phyloP scores from a whole-genome alignment of 768 basidiomycete genomes.

The Gyrodon lividus region DNA sequence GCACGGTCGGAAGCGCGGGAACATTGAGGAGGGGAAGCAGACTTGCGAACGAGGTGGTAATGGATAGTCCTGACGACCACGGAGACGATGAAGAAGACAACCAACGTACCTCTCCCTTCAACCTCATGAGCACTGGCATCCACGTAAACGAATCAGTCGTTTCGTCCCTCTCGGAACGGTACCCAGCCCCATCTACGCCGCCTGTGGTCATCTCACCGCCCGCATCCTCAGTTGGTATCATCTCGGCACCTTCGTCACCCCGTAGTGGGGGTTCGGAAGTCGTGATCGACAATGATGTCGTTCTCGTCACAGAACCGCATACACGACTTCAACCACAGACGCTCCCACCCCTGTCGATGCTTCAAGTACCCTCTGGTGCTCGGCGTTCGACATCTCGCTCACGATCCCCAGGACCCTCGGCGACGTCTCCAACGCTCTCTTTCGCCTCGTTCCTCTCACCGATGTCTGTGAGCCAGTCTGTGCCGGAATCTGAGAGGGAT shows the following conservation, averaged over 20 bases:
- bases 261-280: conserved; percentile 16
- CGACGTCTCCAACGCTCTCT: conserved; percentile 19
- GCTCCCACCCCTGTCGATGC: conserved; percentile 5
- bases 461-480: conserved; percentile 13
- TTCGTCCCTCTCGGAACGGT: conserved; percentile 32
- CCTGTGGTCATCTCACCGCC: conserved; percentile 29
- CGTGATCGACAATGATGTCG: conserved; percentile 1
- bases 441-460: conserved; percentile 27
- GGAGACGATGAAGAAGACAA: background rate
- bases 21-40: conserved; percentile 15
- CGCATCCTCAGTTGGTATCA: conserved; percentile 21
- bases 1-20: conserved; percentile 7
- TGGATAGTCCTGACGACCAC: background rate
- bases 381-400: conserved; percentile 3
- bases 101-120: background rate
- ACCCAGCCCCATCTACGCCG: conserved; percentile 28
- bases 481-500: conserved; percentile 22
- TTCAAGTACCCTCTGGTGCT: conserved; percentile 10
- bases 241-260: conserved; percentile 24
- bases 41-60: conserved; percentile 15
- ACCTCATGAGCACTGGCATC: background rate
- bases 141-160: conserved; percentile 8
- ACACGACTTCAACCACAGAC: background rate
- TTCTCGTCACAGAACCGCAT: background rate
- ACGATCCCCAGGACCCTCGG: background rate